Evolutionary conservation across 2,329 filamentous ascomycete species (phyloP).

Genomic region (Pleurostoma richardsiae): DNA sequence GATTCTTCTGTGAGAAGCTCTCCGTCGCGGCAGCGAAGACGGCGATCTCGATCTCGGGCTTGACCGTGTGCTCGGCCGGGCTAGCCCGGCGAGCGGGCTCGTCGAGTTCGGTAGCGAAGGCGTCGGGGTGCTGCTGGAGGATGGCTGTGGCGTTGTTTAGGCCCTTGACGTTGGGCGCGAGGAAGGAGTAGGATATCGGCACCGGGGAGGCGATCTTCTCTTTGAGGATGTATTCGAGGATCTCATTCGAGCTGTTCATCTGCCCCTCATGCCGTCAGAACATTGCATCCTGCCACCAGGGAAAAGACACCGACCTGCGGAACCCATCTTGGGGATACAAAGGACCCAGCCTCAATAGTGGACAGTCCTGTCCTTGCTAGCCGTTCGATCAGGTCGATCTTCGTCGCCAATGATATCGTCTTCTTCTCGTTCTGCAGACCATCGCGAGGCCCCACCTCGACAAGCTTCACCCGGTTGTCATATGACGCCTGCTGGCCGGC

Average conservation of each 20-base stretch:
- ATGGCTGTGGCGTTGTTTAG: conserved; percentile 56
- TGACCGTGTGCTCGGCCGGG: conserved; percentile 22
- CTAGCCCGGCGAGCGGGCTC: conserved; percentile 28
- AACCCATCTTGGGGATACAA: conserved; percentile 80
- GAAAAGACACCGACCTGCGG: conserved; percentile 55
- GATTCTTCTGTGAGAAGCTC: conserved; percentile 73
- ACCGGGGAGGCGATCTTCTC: conserved; percentile 46
- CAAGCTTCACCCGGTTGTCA: conserved; percentile 54
- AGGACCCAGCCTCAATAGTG: conserved; percentile 76
- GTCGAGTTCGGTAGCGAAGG: conserved; percentile 48
- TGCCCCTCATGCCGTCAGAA: conserved; percentile 21
- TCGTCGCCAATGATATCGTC: conserved; percentile 64
- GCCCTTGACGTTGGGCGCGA: conserved; percentile 73
- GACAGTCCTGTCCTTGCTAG: conserved; percentile 63
- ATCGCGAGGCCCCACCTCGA: conserved; percentile 81
- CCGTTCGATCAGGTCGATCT: conserved; percentile 69
- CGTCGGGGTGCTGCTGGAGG: conserved; percentile 43
- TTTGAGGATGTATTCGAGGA: conserved; percentile 64
- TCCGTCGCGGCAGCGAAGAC: conserved; percentile 82
- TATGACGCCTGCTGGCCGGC: conserved; percentile 13
- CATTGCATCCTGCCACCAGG: background rate
- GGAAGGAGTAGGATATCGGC: conserved; percentile 71
- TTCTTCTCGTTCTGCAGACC: conserved; percentile 83
- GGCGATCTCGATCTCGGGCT: conserved; percentile 62
- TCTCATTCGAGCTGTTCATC: conserved; percentile 76